Evolutionary conservation across 2,329 filamentous ascomycete species (phyloP), one percentile per base, ranked within the genome.

Genomic region (Fusarium zealandicum): DNA sequence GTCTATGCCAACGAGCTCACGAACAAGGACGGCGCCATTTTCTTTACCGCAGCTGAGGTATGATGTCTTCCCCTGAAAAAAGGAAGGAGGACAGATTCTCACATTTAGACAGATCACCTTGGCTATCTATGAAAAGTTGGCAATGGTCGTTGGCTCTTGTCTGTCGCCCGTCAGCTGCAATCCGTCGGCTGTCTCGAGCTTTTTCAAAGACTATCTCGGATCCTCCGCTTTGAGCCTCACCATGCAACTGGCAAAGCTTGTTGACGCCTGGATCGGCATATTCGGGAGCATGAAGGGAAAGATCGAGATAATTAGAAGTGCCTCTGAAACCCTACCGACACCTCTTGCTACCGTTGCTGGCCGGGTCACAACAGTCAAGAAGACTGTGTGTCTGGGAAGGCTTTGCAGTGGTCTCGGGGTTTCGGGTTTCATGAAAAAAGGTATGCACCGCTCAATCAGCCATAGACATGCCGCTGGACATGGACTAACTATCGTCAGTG

Each of bases 71-170:
- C 1, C 35, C 16, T 10, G 8, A 22, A 3, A 14, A 11, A 38
- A 5, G 2, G 10, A 18, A 18, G n/a, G n/a, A n/a, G n/a, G n/a
- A 3, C 14, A 25, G 6, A 3, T 51, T 32, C 47, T 51, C 13
- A 44, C 25, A 44, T 17, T 11, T 14, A 31, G 1, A 18, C 11
- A 44, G 39, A 51, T 51, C 17, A 25, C 16, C 14, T 16, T 42
- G 2, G 47, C 47, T 5, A 51, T 32, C 16, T 51, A 51, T n/a
- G 39, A 9, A 20, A 39, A 51, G 39, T n/a, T 51, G 7, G 39
- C 13, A 6, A 6, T 38, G 18, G 47, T 32, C 9, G 39, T 44
- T n/a, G 22, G 25, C 14, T 39, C 47, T 7, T 51, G 47, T 7
- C 6, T 51, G 12, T 31, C 47, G 2, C 32, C 39, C 22, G 32